Percentiles rank a stretch among this genome's conserved stretches.
Conservation (phyloP, 2,329 filamentous ascomycete genomes). For the Xylaria multiplex region DNA sequence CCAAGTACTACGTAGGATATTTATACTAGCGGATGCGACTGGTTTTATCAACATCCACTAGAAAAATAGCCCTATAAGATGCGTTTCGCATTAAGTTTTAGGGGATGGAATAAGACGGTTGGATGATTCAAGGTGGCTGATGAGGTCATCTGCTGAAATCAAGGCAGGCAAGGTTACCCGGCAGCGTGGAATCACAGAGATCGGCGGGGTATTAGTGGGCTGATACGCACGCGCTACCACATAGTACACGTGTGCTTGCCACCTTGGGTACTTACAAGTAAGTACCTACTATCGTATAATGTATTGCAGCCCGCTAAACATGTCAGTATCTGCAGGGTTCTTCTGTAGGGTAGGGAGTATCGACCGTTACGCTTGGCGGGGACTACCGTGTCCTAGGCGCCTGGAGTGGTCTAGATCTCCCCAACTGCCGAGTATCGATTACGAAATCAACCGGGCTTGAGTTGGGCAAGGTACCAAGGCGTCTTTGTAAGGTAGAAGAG, state of each 20-base stretch:
- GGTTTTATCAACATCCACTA: too few species aligned
- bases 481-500: too few species aligned
- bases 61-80: not conserved
- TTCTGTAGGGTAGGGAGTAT: not conserved
- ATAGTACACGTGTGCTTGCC: conserved; percentile 1
- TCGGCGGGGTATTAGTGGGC: conserved; percentile 1
- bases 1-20: not conserved
- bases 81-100: not conserved
- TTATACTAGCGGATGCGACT: not conserved
- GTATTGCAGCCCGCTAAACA: not conserved
- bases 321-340: not conserved
- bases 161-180: conserved; percentile 24
- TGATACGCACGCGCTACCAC: not conserved
- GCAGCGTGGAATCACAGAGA: conserved; percentile 13
- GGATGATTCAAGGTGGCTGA: not conserved
- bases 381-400: not conserved
- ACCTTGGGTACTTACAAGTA: not conserved
- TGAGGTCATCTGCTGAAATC: conserved; percentile 19
- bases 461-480: too few species aligned
- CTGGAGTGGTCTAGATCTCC: conserved; percentile 3
- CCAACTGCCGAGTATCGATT: conserved; percentile 15
- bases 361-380: not conserved
- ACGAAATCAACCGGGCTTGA: not conserved
- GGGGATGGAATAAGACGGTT: not conserved
- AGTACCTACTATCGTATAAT: too few species aligned